Evolutionary conservation across 2,329 filamentous ascomycete genomes (phyloP).

Genomic region (Scytalidium lignicola): DNA sequence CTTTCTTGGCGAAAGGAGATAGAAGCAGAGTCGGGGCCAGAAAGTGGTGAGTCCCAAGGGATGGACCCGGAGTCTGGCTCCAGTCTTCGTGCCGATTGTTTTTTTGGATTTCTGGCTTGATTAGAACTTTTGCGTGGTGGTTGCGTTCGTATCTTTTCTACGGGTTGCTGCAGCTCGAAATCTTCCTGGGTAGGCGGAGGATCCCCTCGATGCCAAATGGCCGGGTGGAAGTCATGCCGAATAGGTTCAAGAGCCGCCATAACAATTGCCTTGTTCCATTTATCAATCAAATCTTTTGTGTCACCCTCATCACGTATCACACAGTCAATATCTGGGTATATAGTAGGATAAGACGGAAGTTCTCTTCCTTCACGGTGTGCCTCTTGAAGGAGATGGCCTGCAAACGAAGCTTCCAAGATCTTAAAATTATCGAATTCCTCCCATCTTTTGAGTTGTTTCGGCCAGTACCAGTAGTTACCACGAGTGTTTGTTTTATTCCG

Average conservation of each 20-base stretch:
- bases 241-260: not conserved
- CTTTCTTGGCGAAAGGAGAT: not conserved
- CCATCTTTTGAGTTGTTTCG: not conserved
- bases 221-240: too few species aligned
- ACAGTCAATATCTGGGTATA: not conserved
- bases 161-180: too few species aligned
- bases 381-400: not conserved
- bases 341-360: not conserved
- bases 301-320: not conserved
- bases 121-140: too few species aligned
- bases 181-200: too few species aligned
- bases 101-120: too few species aligned
- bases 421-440: not conserved
- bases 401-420: not conserved
- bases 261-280: not conserved
- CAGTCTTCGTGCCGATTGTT: too few species aligned
- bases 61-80: too few species aligned
- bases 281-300: not conserved
- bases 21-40: too few species aligned
- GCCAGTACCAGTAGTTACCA: not conserved
- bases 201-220: too few species aligned
- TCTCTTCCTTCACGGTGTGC: not conserved
- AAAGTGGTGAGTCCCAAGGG: too few species aligned
- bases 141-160: too few species aligned
- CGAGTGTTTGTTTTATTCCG: not conserved